A percentile compares a stretch with the other conserved stretches of the same genome.
These are phyloP conservation scores for Debaryomyces maramus DNA, from an alignment of 805 yeast species.

Conservation along the genomic window DNA sequence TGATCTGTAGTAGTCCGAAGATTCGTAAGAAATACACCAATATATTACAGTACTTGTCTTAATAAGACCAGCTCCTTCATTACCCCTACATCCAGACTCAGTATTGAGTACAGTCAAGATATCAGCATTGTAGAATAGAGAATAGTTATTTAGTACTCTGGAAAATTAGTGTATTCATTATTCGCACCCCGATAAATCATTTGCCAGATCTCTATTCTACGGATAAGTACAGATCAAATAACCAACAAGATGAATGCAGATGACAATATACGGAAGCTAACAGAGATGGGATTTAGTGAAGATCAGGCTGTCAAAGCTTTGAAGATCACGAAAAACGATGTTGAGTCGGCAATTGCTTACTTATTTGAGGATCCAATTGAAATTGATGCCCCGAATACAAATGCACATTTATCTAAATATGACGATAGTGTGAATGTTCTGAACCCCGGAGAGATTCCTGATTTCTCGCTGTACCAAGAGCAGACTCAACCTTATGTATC, in stretches of 20 bases:
- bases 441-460: conserved; percentile 36
- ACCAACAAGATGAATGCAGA: conserved; percentile 9
- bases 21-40: too few species aligned
- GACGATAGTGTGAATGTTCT: conserved; percentile 24
- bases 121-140: too few species aligned
- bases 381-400: conserved; percentile 10
- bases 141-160: too few species aligned
- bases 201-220: background rate
- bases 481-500: conserved; percentile 1
- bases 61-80: too few species aligned
- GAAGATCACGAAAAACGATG: conserved; percentile 21
- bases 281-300: conserved; percentile 42
- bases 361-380: conserved; percentile 36
- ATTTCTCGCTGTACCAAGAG: conserved; percentile 13
- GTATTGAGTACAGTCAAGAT: too few species aligned
- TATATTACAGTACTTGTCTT: too few species aligned
- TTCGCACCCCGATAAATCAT: too few species aligned
- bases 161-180: too few species aligned
- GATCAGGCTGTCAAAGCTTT: conserved; percentile 42
- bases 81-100: too few species aligned
- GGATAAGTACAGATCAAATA: background rate
- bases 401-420: conserved; percentile 8
- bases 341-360: conserved; percentile 29
- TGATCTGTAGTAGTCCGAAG: too few species aligned
- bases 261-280: conserved; percentile 18